Evolutionary conservation across 352 stramenopile genomes (phyloP).

Genomic region (Phytopythium litorale): DNA sequence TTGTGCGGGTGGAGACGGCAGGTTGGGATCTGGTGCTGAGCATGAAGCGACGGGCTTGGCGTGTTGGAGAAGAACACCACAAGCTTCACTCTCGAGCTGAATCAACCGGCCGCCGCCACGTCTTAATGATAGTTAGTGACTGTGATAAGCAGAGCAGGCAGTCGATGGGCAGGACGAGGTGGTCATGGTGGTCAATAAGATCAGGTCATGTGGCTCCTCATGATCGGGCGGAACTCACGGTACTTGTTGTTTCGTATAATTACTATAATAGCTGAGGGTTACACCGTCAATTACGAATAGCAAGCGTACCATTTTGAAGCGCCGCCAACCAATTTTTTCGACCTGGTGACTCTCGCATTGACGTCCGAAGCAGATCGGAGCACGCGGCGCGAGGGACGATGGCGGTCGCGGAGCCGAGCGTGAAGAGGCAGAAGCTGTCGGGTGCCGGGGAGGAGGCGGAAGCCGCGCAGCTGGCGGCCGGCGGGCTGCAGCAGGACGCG

Average conservation of each 20-base stretch:
- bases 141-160: no score
- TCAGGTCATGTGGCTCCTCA: not conserved
- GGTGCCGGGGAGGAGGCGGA: constrained; percentile 8
- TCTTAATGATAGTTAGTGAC: no score
- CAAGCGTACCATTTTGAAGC: not conserved
- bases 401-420: constrained; percentile 31
- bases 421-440: constrained; percentile 59
- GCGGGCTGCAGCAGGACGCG: constrained; percentile 1
- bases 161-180: no score
- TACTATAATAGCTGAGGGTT: not conserved
- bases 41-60: no score
- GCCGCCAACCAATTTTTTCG: constrained; percentile 3
- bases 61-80: no score
- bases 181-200: no score
- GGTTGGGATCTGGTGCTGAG: no score
- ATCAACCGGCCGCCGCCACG: no score
- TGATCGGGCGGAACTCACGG: not conserved
- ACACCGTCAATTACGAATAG: not conserved
- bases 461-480: not conserved
- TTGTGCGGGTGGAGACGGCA: no score
- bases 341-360: not conserved
- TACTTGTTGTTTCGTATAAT: not conserved
- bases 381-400: constrained; percentile 7
- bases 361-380: not conserved
- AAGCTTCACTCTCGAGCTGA: no score